A percentile compares a stretch with the other conserved stretches of the same genome.
phyloP scores from a whole-genome alignment of 2,329 filamentous ascomycete species.

The Penicillium freii region DNA sequence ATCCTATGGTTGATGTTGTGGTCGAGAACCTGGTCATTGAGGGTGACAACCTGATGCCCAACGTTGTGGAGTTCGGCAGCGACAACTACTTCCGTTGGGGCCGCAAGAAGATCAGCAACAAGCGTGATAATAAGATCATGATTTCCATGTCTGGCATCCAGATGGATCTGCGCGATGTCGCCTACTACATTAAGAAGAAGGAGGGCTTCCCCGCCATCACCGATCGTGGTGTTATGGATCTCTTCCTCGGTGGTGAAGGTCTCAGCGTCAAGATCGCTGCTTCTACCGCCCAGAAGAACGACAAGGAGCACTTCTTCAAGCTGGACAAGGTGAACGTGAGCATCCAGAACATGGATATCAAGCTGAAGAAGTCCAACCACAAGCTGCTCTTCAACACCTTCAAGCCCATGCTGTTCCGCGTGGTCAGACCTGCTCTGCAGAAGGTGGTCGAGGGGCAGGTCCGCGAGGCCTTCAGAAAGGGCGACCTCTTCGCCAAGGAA shows the following conservation, averaged over 20 bases:
- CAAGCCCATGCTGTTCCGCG: conserved; percentile 82
- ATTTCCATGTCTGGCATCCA: conserved; percentile 86
- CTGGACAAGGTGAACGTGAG: conserved; percentile 83
- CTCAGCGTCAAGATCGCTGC: conserved; percentile 90
- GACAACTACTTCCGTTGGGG: conserved; percentile 97
- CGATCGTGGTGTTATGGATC: conserved; percentile 84
- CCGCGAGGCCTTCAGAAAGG: conserved; percentile 73
- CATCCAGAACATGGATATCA: conserved; percentile 78
- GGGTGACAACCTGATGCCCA: conserved; percentile 94
- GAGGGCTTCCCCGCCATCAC: conserved; percentile 84
- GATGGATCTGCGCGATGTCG: conserved; percentile 83
- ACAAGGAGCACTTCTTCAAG: conserved; percentile 87
- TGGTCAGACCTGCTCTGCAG: conserved; percentile 78
- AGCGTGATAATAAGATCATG: conserved; percentile 79
- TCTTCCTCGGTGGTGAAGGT: conserved; percentile 81
- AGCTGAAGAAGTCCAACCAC: conserved; percentile 91
- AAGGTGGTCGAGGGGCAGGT: conserved; percentile 89
- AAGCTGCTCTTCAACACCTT: conserved; percentile 83
- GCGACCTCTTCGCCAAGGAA: conserved; percentile 70
- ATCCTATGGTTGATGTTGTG: conserved; percentile 78
- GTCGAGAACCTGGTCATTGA: conserved; percentile 95
- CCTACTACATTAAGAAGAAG: conserved; percentile 94
- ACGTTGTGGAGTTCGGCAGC: conserved; percentile 79
- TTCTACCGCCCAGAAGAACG: conserved; percentile 72
- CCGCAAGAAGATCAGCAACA: conserved; percentile 79